Evolutionary conservation across 345 rosid genomes (phyloP), one percentile per base, ranked within the genome.

Genomic region (Erucastrum elatum): DNA sequence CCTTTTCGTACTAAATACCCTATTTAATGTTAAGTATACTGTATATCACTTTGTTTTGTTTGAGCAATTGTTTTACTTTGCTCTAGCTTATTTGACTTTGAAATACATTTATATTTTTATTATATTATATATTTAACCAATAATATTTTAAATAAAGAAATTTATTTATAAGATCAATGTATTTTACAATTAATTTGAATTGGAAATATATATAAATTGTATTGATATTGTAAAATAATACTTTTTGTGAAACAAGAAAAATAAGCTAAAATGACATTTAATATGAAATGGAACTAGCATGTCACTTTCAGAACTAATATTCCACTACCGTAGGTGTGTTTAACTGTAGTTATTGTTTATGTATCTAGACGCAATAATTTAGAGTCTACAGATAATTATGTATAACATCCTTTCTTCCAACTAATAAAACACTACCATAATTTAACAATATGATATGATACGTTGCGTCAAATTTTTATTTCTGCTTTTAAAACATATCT

Each of bases 261-360:
- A 21, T 21, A 21, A 21, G 21, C 21, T 21, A 21, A 21, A 21
- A 21, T 21, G 21, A 21, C 21, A 21, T 21, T 21, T 21, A 21
- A 21, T 21, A 21, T 21, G 21, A 21, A 21, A 21, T 21, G 21
- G 21, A 21, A 21, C 21, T 21, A 21, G 21, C 21, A 67, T 61
- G 82, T 79, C 82, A 35, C 70, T 60, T 67, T 79, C 74, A 11
- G 29, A 67, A 60, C 49, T 73, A 73, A 60, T 51, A 73, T 79
- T 73, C 64, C 77, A 66, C 73, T 59, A 4, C 66, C 58, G 69
- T 72, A 31, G 66, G 51, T 71, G 44, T 68, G 29, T 71, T 55
- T 26, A 2, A 77, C n/a, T 68, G 70, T 15, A 51, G 58, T 51
- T 6, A 17, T 35, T 70, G 4, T 51, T 71, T 51, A 51, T 69